A percentile compares a stretch with the other conserved stretches of the same genome.
phyloP scores from a whole-genome alignment of 2,329 filamentous ascomycete species.

The Apiospora marii region DNA sequence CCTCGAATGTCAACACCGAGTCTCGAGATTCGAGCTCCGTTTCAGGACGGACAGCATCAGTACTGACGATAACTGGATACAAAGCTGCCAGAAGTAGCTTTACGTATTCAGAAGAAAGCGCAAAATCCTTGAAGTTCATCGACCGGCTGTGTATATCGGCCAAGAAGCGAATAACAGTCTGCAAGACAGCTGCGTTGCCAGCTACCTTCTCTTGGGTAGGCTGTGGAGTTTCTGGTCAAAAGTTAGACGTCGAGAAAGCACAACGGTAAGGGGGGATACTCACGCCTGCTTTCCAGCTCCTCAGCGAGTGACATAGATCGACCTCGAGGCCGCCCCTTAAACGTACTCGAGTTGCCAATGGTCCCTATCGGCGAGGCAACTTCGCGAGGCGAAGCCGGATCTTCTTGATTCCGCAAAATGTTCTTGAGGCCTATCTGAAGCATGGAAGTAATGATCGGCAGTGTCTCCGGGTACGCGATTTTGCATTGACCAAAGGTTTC shows the following conservation, averaged over 20 bases:
- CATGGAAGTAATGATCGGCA: conserved; percentile 85
- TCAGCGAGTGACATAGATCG: conserved; percentile 73
- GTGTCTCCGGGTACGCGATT: conserved; percentile 78
- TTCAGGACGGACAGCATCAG: conserved; percentile 82
- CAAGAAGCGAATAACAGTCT: conserved; percentile 81
- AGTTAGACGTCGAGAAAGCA: not conserved
- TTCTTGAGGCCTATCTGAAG: conserved; percentile 83
- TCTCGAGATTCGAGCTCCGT: conserved; percentile 87
- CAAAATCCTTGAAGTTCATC: conserved; percentile 81
- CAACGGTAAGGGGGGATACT: not conserved
- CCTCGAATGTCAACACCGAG: conserved; percentile 83
- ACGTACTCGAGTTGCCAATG: conserved; percentile 26
- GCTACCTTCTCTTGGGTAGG: conserved; percentile 58
- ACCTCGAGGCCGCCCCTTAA: conserved; percentile 50
- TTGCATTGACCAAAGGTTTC: conserved; percentile 75
- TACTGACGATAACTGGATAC: conserved; percentile 88
- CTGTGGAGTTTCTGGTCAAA: conserved; percentile 46
- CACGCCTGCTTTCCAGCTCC: conserved; percentile 63
- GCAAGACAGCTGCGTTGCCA: conserved; percentile 71
- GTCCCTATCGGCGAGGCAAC: conserved; percentile 26
- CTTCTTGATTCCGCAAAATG: conserved; percentile 67
- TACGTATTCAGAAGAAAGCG: conserved; percentile 80
- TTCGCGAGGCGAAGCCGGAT: conserved; percentile 61
- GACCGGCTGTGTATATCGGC: conserved; percentile 81
- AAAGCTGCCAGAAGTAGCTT: conserved; percentile 80